Base-by-base conservation (phyloP, 2,329 filamentous ascomycete species). In the Colletotrichum sp. region DNA sequence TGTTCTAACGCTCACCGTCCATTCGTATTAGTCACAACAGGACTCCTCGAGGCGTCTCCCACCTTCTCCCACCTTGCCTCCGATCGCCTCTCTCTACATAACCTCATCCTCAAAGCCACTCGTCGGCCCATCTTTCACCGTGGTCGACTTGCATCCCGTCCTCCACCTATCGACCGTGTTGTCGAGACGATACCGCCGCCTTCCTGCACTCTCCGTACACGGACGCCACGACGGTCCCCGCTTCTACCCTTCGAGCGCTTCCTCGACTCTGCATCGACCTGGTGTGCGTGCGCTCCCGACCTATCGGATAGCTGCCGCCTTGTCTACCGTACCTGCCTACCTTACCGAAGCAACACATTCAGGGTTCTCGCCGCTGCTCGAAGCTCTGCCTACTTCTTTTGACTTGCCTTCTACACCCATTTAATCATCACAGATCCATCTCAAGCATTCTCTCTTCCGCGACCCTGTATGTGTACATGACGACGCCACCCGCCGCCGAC, bases 381-480 rank as follows among this genome's bases (percentile, higher is more conserved):
- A 32, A 67, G 71, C 66, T 63, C 65, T 65, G 65, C 60, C 79
- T 78, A 71, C 78, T 75, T 78, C 75, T 65, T 71, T 66, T 78
- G 73, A 74, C 69, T 55, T 63, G 64, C 16, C 69, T 65, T 30
- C 26, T 55, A 26, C 72, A 67, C 39, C 39, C 24, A 16, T 39
- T 62, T 8, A 26, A 62, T 62, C 62, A 32, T 24, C 59, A 24
- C 59, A 8, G 59, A 52, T 30, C 57, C 59, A 69, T 63, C 32
- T 24, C 26, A 4, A 59, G 24, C n/a, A 52, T 18, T 21, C 28
- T 39, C 30, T 44, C 34, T 26, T 26, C 18, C 34, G 18, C 68
- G 59, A 32, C 67, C 55, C 57, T 70, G 76, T 72, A 82, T 80
- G 82, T 82, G 81, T 87, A 86, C 85, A 87, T 87, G 86, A 86